Base-by-base conservation (phyloP, 768 basidiomycete genomes). In the Mycena crocata region DNA sequence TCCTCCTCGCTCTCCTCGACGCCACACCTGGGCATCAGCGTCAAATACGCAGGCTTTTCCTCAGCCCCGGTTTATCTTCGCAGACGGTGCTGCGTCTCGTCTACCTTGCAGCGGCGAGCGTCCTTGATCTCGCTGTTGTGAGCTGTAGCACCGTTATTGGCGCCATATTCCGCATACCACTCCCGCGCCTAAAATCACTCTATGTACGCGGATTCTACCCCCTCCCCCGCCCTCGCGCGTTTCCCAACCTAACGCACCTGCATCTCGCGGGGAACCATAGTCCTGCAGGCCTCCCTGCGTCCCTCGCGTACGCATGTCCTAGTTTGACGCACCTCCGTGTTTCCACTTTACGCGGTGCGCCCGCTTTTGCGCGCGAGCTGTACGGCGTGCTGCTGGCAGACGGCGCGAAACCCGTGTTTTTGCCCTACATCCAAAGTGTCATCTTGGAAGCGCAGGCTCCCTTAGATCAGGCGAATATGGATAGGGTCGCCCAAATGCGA, bases 131-230 rank as follows among this genome's bases (percentile, higher is more conserved):
- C 8, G 56, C 49, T 6, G 32, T 37, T 37, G 9, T 37, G 3
- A 42, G 39, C 10, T 9, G 39, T 19, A 35, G 15, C 32, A 28
- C 48, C 9, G 30, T 64, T 15, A 37, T 64, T 26, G 48, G 30
- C 13, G 49, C 56, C 19, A 4, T 64, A 10, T 64, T 64, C 31
- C 63, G 63, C 31, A 57, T 21, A 10, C 49, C 9, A 2, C 19
- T 64, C 28, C 63, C 57, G 17, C 40, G 37, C 8, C 28, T 64
- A 3, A 50, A 28, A 34, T 12, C 57, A 8, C 48, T 64, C 5
- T 14, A 32, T 3, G 56, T 64, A 12, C 56, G 49, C 31, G 63
- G 63, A 21, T 64, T 57, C 32, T 64, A 64, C 48, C 63, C 63
- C 5, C 56, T 58, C 26, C 56, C 63, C 23, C 57, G 39, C 7